Evolutionary conservation across 2,329 filamentous ascomycete genomes (phyloP).

Genomic region (Chaetoscypha palmicola): DNA sequence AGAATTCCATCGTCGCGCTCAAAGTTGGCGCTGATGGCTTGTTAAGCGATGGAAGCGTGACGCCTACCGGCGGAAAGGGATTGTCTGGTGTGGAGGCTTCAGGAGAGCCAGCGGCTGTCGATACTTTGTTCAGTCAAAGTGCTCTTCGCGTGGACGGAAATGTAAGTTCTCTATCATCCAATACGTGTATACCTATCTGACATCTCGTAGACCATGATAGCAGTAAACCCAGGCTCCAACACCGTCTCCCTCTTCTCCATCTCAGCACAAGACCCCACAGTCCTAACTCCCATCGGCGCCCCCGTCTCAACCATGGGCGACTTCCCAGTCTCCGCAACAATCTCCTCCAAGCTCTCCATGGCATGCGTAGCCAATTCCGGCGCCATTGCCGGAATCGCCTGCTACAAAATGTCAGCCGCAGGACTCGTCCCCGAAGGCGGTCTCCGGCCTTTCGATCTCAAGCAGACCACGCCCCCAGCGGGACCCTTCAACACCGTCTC

Average conservation of each 20-base stretch:
- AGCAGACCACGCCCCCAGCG: conserved; percentile 49
- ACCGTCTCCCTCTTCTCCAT: conserved; percentile 45
- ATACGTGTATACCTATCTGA: neutral
- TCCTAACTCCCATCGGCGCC: conserved; percentile 38
- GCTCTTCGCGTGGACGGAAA: conserved; percentile 42
- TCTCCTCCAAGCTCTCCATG: conserved; percentile 36
- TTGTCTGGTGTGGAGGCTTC: conserved; percentile 35
- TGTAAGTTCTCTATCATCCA: conserved; percentile 33
- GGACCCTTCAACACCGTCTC: conserved; percentile 54
- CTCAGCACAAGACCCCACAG: conserved; percentile 35
- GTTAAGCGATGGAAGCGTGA: conserved; percentile 37
- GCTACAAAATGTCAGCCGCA: conserved; percentile 32
- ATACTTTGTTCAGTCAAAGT: conserved; percentile 46
- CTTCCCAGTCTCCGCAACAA: conserved; percentile 46
- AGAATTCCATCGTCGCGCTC: conserved; percentile 44
- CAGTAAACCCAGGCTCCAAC: conserved; percentile 49
- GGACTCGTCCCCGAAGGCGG: conserved; percentile 39
- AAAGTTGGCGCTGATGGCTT: conserved; percentile 41
- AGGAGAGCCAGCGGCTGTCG: conserved; percentile 37
- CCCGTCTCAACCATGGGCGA: conserved; percentile 41
- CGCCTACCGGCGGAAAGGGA: conserved; percentile 42
- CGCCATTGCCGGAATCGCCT: conserved; percentile 39
- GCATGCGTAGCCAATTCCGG: conserved; percentile 44
- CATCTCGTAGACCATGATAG: conserved; percentile 45
- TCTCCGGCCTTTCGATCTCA: conserved; percentile 41